Base-by-base conservation (phyloP, 2,329 filamentous ascomycete species). In the Domatiomyces catenatus region DNA sequence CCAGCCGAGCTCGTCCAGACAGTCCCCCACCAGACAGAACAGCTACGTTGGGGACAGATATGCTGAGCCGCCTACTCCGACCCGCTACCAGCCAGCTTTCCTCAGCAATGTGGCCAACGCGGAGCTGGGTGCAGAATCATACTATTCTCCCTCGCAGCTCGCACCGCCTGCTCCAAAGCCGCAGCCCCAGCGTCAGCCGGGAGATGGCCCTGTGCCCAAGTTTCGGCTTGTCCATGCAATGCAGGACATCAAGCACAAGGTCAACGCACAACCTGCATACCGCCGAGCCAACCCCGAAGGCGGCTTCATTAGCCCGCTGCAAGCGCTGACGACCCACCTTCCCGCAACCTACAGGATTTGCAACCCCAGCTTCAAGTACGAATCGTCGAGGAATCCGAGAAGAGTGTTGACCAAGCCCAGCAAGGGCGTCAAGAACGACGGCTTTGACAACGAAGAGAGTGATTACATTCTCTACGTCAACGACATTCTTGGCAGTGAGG, bases 391-490 rank as follows among this genome's bases (percentile, higher is more conserved):
- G 58, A 98, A 98, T 64, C 92, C 92, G 42, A 84, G 92, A 55
- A 80, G 92, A 66, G 92, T 98, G 47, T 75, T 98, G 58, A 98
- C 92, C 15, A 98, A 98, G 68, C 92, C 92, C 6, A 96, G 92
- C 76, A 98, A 98, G 70, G 92, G 92, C 12, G 80, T 86, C 55
- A 98, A 98, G 75, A 98, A 98, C 63, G 92, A 98, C 70, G 92
- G 92, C 3, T 98, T 92, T 63, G 92, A 98, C 64, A 98, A 98
- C 60, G 92, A 98, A 66, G 92, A 98, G 60, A 96, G 92, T 67
- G 92, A 98, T 64, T 98, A 98, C 65, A 98, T 98, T 62, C 79
- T 98, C 59, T 98, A 96, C 61, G 92, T 98, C 61, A 98, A 98
- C 66, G 92, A 98, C 65, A 98, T 98, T 57, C 73, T 98, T 50